Evolutionary conservation across 495 filamentous ascomycete species (phyloP).

Genomic region (Podospora fimiseda): DNA sequence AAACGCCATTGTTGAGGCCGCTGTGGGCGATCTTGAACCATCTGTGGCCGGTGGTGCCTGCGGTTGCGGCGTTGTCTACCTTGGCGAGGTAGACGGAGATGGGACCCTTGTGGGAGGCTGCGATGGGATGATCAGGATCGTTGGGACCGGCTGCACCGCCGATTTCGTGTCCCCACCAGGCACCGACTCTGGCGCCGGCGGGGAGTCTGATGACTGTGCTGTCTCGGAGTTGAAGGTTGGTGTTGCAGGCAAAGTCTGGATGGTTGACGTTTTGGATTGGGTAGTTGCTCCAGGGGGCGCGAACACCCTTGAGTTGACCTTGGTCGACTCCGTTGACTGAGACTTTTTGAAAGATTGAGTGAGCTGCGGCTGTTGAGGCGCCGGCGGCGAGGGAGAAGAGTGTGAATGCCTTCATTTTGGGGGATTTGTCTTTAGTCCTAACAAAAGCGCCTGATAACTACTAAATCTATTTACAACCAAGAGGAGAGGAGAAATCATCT

Average conservation of each 20-base stretch:
- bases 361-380: slow-evolving; percentile 25
- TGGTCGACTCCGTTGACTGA: slow-evolving; percentile 48
- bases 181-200: slow-evolving; percentile 40
- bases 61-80: slow-evolving; percentile 39
- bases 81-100: slow-evolving; percentile 46
- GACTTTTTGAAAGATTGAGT: slow-evolving; percentile 43
- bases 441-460: background rate
- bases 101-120: slow-evolving; percentile 41
- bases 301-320: slow-evolving; percentile 46
- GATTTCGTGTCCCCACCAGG: slow-evolving; percentile 48
- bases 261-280: slow-evolving; percentile 36
- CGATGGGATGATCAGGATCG: slow-evolving; percentile 47
- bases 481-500: background rate
- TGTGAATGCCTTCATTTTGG: slow-evolving; percentile 19
- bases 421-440: background rate
- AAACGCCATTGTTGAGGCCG: slow-evolving; percentile 33
- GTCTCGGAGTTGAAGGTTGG: slow-evolving; percentile 29
- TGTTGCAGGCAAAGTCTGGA: slow-evolving; percentile 35
- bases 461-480: background rate
- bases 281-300: slow-evolving; percentile 41
- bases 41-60: slow-evolving; percentile 28
- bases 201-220: slow-evolving; percentile 41
- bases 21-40: slow-evolving; percentile 44
- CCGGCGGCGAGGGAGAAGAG: slow-evolving; percentile 26
- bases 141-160: slow-evolving; percentile 37